Conservation (phyloP, 2,329 filamentous ascomycete genomes). For the Aspergillus persii region DNA sequence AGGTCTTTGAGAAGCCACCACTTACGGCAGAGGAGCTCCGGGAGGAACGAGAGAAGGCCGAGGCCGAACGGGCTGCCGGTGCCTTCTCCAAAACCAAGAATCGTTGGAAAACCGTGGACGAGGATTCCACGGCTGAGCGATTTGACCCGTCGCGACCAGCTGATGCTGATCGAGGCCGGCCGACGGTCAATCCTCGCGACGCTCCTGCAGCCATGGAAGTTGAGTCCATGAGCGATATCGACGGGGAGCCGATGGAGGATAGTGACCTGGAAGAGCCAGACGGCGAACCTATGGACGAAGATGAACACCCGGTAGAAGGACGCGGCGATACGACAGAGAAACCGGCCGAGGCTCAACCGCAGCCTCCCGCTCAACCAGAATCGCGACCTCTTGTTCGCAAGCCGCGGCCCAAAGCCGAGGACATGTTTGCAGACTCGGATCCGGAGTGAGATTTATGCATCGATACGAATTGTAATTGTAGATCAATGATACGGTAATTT, state of each 20-base stretch:
- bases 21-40: slow-evolving; percentile 47
- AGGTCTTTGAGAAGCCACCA: slow-evolving; percentile 70
- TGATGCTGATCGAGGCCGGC: slow-evolving; percentile 27
- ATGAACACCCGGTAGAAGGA: slow-evolving; percentile 38
- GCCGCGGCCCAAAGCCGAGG: slow-evolving; percentile 71
- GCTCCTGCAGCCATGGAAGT: slow-evolving; percentile 45
- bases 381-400: slow-evolving; percentile 41
- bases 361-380: slow-evolving; percentile 26
- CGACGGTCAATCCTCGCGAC: slow-evolving; percentile 34
- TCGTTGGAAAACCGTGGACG: slow-evolving; percentile 48
- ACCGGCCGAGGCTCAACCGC: slow-evolving; percentile 18
- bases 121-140: slow-evolving; percentile 34
- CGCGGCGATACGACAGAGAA: slow-evolving; percentile 20
- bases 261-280: slow-evolving; percentile 51
- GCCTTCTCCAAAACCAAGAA: slow-evolving; percentile 43
- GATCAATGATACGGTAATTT: neutral
- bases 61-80: slow-evolving; percentile 37
- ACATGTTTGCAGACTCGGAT: slow-evolving; percentile 84
- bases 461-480: neutral
- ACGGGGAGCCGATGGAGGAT: slow-evolving; percentile 48
- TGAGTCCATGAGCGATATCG: slow-evolving; percentile 43
- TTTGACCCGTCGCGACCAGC: slow-evolving; percentile 27
- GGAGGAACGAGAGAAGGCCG: slow-evolving; percentile 44
- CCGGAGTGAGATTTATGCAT: slow-evolving; percentile 38
- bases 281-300: slow-evolving; percentile 48